Conservation (phyloP, 2,329 filamentous ascomycete genomes). For the Aureobasidium lini region DNA sequence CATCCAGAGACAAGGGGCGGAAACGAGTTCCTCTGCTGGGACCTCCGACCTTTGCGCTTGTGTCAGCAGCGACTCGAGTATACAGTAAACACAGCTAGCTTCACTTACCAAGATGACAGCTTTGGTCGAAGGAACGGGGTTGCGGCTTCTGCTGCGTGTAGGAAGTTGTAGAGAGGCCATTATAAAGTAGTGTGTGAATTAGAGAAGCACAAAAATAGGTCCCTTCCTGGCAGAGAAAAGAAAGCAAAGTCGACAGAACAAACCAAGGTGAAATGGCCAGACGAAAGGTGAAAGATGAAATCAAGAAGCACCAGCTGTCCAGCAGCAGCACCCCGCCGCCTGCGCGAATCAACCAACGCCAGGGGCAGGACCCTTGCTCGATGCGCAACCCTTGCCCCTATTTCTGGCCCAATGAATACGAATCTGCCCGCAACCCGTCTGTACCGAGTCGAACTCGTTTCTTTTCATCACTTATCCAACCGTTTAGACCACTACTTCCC, state of each 20-base stretch:
- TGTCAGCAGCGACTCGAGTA: slow-evolving; percentile 16
- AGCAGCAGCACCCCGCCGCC: background rate
- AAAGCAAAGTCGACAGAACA: background rate
- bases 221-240: background rate
- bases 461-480: background rate
- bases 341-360: background rate
- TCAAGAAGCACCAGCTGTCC: slow-evolving; percentile 8
- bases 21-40: slow-evolving; percentile 94
- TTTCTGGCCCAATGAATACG: background rate
- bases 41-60: slow-evolving; percentile 66
- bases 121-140: slow-evolving; percentile 62
- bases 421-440: background rate
- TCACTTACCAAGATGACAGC: slow-evolving; percentile 79
- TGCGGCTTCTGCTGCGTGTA: slow-evolving; percentile 24
- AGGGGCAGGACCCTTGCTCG: background rate
- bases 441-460: too few species aligned
- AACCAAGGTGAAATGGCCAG: background rate
- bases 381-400: background rate
- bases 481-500: background rate
- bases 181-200: background rate
- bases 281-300: background rate
- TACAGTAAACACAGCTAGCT: background rate
- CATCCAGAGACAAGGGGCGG: slow-evolving; percentile 86
- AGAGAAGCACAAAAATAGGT: background rate
- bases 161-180: slow-evolving; percentile 24